A percentile compares a stretch with the other conserved stretches of the same genome.
Evolutionary conservation across 163 green algal species (phyloP).

Genomic region (Coccomyxa subellipsoidea): DNA sequence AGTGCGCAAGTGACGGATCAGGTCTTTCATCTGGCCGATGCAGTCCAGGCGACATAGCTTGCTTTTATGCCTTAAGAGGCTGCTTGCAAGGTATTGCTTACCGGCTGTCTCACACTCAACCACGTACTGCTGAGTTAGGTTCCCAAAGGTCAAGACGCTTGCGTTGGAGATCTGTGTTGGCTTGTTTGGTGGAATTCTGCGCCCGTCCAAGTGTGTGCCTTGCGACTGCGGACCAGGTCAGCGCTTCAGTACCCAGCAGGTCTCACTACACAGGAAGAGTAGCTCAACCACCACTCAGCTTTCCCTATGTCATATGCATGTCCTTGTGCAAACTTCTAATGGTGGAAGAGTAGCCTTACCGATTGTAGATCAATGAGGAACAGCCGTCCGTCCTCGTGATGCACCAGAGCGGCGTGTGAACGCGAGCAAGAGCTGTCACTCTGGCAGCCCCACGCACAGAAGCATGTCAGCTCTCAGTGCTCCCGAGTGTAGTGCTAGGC

Average conservation of each 20-base stretch:
- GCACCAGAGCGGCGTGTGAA: slow-evolving; percentile 65
- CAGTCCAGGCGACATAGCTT: no score
- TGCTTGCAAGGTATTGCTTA: no score
- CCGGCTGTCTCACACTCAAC: slow-evolving; percentile 41
- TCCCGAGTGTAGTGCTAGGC: neutral
- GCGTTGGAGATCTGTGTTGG: slow-evolving; percentile 53
- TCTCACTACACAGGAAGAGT: no score
- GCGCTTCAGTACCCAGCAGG: no score
- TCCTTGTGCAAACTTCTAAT: neutral
- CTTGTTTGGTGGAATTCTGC: slow-evolving; percentile 57
- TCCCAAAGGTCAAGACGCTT: slow-evolving; percentile 47
- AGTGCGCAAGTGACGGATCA: no score
- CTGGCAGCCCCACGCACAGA: no score
- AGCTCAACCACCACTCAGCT: neutral
- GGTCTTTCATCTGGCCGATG: no score
- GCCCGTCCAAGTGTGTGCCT: slow-evolving; percentile 58
- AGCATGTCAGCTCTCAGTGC: slow-evolving; percentile 15
- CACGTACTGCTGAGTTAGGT: slow-evolving; percentile 26
- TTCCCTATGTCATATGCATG: neutral
- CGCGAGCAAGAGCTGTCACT: slow-evolving; percentile 35
- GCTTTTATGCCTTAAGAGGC: no score
- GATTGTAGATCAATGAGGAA: slow-evolving; percentile 77
- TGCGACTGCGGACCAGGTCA: slow-evolving; percentile 37
- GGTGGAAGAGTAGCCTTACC: slow-evolving; percentile 27
- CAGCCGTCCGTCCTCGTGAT: slow-evolving; percentile 63